Base-by-base conservation (phyloP, 331 rosid genomes). In the Spiraea crenata region DNA sequence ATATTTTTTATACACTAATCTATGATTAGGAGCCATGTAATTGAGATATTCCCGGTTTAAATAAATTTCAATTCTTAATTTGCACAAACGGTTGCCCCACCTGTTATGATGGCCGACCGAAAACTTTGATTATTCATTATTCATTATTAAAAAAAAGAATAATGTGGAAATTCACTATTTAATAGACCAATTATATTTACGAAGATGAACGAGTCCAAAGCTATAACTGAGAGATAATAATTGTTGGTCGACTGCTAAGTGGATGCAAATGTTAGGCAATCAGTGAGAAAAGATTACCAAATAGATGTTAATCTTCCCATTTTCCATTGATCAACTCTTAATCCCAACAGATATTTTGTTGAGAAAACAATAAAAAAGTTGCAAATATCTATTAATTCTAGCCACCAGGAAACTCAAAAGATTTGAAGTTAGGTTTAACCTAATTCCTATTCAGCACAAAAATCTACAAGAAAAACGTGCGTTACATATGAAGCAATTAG, bases 51-150 rank as follows among this genome's bases (percentile, higher is more conserved):
- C 31, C 49, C 52, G 31, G 31, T 70, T 50, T 77, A 60, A 64
- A 46, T 46, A 75, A 66, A 83, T 76, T 67, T 69, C 44, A 65
- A 60, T 78, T 75, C 72, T 52, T 25, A 25, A 25, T 25, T 46
- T 48, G 64, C 37, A 77, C 3, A 38, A 80, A 71, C 16, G 74
- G 62, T 65, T 46, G 59, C 42, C 55, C 76, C 70, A 47, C 76
- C 47, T 76, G 88, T 80, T 82, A 84, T 73, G 89, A 80, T 74
- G 72, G 81, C 85, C 76, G 81, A 71, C 89, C 83, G 35, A 16
- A 49, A 67, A 35, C 37, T 35, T 65, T 44, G 44, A 48, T 54
- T n/a, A 25, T 25, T 25, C 31, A 2, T 25, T 2, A 25, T 25
- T 25, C 31, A 25, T 25, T 25, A 25, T 25, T 25, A 25, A 25